Evolutionary conservation across 495 filamentous ascomycete species (phyloP), one percentile per base, ranked within the genome.

Genomic region (Hypoxylon fragiforme): DNA sequence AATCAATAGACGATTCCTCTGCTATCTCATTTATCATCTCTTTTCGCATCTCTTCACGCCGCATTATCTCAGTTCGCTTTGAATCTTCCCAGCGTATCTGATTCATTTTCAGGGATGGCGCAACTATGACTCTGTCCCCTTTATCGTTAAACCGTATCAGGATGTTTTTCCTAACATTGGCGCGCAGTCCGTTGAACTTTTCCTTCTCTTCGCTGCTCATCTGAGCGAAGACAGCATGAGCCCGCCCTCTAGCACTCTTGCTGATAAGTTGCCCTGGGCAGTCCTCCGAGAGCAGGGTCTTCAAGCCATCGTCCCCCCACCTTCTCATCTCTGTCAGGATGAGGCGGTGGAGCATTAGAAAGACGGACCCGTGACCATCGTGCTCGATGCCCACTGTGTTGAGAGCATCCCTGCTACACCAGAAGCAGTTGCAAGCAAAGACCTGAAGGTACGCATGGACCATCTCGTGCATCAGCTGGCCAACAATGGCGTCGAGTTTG

Each of bases 391-490:
- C 47, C 1, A 47, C 43, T 2, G 51, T 62, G 41, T 62, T 51
- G 2, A 57, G 22, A 4, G 8, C 6, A 8, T 43, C 37, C 11
- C 19, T 43, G 5, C 18, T 24, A 21, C 58, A 62, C 8, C 0
- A 12, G 0, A 0, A 1, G 38, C 58, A 62, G 18, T 57, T 19
- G 47, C 58, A 62, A 0, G 13, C 43, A 21, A 43, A 62, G 11
- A 24, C 3, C 7, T 1, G 15, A 14, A 51, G 12, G 7, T 52
- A 62, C 8, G 51, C 51, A 38, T 57, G 52, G 6, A 62, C 37
- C 52, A 62, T 57, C 47, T 62, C 58, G 42, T 57, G 52, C 13
- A 57, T 44, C 2, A 62, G 39, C 30, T 32, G 35, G 4, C 41
- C 46, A 7, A 57, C 9, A 15, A 62, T 43, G 2, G n/a, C 32